Evolutionary conservation across 2,329 filamentous ascomycete genomes (phyloP).

Genomic region (Paraphaeosphaeria minitans): DNA sequence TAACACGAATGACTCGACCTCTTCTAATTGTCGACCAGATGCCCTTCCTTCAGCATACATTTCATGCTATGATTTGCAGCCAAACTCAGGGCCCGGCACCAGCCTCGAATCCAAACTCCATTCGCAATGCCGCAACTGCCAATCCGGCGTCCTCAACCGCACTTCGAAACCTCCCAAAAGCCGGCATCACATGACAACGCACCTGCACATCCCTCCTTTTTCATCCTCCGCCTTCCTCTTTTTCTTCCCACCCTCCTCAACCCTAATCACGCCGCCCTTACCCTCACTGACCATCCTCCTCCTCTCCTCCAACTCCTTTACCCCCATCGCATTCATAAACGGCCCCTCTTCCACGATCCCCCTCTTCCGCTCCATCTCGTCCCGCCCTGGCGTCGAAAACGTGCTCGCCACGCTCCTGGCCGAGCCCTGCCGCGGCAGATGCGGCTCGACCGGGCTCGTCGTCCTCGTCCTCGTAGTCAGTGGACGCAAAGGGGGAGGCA

Average conservation of each 20-base stretch:
- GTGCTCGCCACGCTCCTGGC: constrained; percentile 8
- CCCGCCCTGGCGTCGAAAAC: constrained; percentile 36
- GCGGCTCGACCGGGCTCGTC: not conserved
- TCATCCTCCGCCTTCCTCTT: no score
- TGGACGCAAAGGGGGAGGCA: not conserved
- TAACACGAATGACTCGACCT: not conserved
- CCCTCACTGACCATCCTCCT: constrained; percentile 21
- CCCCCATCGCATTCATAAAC: constrained; percentile 23
- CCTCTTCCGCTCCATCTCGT: constrained; percentile 40
- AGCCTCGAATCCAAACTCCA: not conserved
- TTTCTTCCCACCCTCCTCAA: not conserved
- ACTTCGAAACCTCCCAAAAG: not conserved
- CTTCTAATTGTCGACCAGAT: not conserved
- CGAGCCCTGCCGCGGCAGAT: not conserved
- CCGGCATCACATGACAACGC: constrained; percentile 26
- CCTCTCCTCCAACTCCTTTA: constrained; percentile 23
- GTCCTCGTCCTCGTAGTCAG: not conserved
- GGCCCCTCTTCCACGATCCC: constrained; percentile 26
- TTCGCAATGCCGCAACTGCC: not conserved
- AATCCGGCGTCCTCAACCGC: not conserved
- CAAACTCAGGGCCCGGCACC: not conserved
- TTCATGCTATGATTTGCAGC: not conserved
- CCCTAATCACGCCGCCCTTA: no score
- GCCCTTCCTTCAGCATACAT: not conserved
- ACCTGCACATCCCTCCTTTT: constrained; percentile 13